A percentile compares a stretch with the other conserved stretches of the same genome.
Conservation (phyloP, 2,329 filamentous ascomycete genomes). For the Passalora sequoiae region DNA sequence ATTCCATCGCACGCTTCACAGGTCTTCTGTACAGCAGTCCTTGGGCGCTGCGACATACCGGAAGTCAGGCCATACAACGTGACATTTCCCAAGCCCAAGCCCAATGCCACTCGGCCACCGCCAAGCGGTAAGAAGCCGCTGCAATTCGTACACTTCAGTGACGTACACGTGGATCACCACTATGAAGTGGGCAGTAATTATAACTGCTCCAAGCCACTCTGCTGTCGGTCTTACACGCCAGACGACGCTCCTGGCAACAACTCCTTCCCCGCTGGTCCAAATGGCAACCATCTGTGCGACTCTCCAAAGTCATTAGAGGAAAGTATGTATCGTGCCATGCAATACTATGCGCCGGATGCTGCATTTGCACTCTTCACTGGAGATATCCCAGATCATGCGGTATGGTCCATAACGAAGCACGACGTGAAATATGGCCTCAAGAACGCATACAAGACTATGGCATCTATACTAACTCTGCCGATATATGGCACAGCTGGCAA, state of each 20-base stretch:
- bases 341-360: conserved; percentile 39
- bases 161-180: conserved; percentile 55
- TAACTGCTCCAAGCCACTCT: conserved; percentile 56
- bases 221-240: conserved; percentile 51
- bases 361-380: conserved; percentile 57
- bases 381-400: conserved; percentile 52
- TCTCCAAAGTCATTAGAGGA: conserved; percentile 48
- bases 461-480: conserved; percentile 38
- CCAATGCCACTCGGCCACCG: conserved; percentile 35
- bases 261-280: conserved; percentile 47
- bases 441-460: conserved; percentile 43
- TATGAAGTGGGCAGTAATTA: conserved; percentile 52
- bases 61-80: conserved; percentile 42
- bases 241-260: conserved; percentile 47
- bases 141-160: conserved; percentile 56
- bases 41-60: conserved; percentile 52
- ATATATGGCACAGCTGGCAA: conserved; percentile 55
- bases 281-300: conserved; percentile 53
- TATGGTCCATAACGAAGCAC: conserved; percentile 36
- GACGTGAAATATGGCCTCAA: conserved; percentile 38
- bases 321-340: conserved; percentile 47
- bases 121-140: conserved; percentile 46
- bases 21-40: conserved; percentile 49
- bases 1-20: conserved; percentile 49
- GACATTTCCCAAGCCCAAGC: conserved; percentile 41